Base-by-base conservation (phyloP, 73 alveolate genomes). In the Paramecium primaurelia region DNA sequence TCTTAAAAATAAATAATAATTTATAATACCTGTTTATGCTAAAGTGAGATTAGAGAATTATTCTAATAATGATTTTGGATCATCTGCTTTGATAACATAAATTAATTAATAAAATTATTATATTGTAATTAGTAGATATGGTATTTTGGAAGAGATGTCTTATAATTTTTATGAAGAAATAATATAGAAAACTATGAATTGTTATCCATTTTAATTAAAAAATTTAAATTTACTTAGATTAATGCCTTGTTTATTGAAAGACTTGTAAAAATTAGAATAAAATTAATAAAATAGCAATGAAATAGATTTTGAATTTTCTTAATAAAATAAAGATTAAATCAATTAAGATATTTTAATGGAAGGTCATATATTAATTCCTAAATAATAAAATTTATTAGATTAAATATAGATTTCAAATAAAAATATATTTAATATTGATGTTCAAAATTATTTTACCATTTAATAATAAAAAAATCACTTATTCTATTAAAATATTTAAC, bases 41-140 rank as follows among this genome's bases (percentile, higher is more conserved):
- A 80, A 80, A 26, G 47, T 80, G 9, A 80, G 75, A 36, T 26
- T 80, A 8, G 91, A 80, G 22, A 47, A 80, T 22, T 40, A 40
- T 44, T 80, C 71, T 32, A 47, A 42, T 22, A 26, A 4, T 26
- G 91, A 80, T 80, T 80, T 80, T 80, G 91, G 91, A 25, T 59
- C 91, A 80, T 80, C 91, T 44, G 91, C 91, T 14, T 22, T 80
- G 8, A 18, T 80, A 45, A 80, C 38, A 44, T 16, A 49, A n/a
- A 47, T 80, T 22, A 80, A 80, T 45, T 2, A 26, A 10, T 47
- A 40, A 22, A 25, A 45, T 28, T 47, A 42, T 80, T 80, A 80
- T 47, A 22, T 80, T 40, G 12, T 80, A 22, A 20, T 80, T 5
- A 80, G 58, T 80, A 80, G 32, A 80, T 80, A 32, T 45, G 71